A percentile compares a stretch with the other conserved stretches of the same genome.
Conservation (phyloP, 768 basidiomycete species). For the Termitomyces sp. region DNA sequence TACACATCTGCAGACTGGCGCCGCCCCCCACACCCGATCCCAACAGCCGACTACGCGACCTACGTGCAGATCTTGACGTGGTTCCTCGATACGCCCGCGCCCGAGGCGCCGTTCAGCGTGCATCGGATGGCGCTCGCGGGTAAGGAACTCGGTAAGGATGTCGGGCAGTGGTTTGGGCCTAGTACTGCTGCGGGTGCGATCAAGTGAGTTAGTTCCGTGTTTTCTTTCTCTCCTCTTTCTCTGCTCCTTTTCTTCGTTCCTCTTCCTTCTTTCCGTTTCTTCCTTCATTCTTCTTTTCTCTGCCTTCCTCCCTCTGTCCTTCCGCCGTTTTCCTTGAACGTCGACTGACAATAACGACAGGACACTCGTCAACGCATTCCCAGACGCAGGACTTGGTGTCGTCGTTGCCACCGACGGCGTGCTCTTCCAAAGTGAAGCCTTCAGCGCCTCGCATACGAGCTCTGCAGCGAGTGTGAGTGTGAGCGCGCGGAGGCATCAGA, state of each 20-base stretch:
- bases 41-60: slow-evolving; percentile 68
- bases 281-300: too few relatives aligned
- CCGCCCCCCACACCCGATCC: slow-evolving; percentile 59
- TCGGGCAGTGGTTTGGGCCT: slow-evolving; percentile 98
- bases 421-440: slow-evolving; percentile 85
- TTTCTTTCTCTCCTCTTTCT: too few relatives aligned
- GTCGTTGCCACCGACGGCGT: slow-evolving; percentile 80
- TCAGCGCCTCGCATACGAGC: slow-evolving; percentile 61
- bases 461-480: slow-evolving; percentile 18
- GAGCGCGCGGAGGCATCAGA: slow-evolving; percentile 28
- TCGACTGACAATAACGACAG: neutral
- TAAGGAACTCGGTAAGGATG: slow-evolving; percentile 91
- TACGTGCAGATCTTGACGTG: slow-evolving; percentile 92
- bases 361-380: slow-evolving; percentile 77
- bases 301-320: too few relatives aligned
- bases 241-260: too few relatives aligned
- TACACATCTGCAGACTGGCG: slow-evolving; percentile 66
- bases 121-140: slow-evolving; percentile 96
- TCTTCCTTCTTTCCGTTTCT: too few relatives aligned
- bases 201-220: slow-evolving; percentile 44
- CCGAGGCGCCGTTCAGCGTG: slow-evolving; percentile 87
- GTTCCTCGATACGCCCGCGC: slow-evolving; percentile 90
- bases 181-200: slow-evolving; percentile 97
- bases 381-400: slow-evolving; percentile 78
- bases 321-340: too few relatives aligned